phyloP scores from a whole-genome alignment of 2,329 filamentous ascomycete genomes.

The Macrophomina tecta region DNA sequence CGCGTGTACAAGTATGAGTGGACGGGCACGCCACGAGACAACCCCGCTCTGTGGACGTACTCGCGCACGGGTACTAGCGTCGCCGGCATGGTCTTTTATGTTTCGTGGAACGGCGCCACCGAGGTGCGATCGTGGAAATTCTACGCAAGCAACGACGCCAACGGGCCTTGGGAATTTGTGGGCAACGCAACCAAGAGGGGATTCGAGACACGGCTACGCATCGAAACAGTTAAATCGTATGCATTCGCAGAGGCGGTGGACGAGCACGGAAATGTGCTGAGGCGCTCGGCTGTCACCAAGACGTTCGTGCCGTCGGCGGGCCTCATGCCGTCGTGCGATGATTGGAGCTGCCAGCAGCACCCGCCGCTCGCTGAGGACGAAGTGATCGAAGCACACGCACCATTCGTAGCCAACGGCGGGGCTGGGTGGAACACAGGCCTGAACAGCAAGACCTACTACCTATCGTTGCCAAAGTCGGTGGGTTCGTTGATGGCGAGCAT shows the following conservation, averaged over 20 bases:
- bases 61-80: slow-evolving; percentile 28
- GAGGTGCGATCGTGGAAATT: slow-evolving; percentile 58
- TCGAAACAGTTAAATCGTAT: slow-evolving; percentile 27
- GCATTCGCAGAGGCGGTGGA: slow-evolving; percentile 31
- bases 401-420: slow-evolving; percentile 27
- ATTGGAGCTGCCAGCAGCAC: slow-evolving; percentile 37
- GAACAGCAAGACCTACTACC: slow-evolving; percentile 28
- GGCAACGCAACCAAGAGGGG: slow-evolving; percentile 48
- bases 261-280: slow-evolving; percentile 33
- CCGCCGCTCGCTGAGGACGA: slow-evolving; percentile 30
- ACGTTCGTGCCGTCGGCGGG: slow-evolving; percentile 45
- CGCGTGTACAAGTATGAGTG: slow-evolving; percentile 62
- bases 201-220: slow-evolving; percentile 49
- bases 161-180: slow-evolving; percentile 45
- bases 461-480: slow-evolving; percentile 18
- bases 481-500: slow-evolving; percentile 25
- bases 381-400: slow-evolving; percentile 28
- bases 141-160: slow-evolving; percentile 47
- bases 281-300: slow-evolving; percentile 40
- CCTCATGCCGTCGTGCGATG: slow-evolving; percentile 40
- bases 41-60: slow-evolving; percentile 29
- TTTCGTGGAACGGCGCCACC: slow-evolving; percentile 60
- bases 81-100: slow-evolving; percentile 54
- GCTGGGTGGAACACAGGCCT: slow-evolving; percentile 28
- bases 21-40: slow-evolving; percentile 45